Evolutionary conservation across 345 rosid genomes (phyloP).

Genomic region (Populus deltoides): DNA sequence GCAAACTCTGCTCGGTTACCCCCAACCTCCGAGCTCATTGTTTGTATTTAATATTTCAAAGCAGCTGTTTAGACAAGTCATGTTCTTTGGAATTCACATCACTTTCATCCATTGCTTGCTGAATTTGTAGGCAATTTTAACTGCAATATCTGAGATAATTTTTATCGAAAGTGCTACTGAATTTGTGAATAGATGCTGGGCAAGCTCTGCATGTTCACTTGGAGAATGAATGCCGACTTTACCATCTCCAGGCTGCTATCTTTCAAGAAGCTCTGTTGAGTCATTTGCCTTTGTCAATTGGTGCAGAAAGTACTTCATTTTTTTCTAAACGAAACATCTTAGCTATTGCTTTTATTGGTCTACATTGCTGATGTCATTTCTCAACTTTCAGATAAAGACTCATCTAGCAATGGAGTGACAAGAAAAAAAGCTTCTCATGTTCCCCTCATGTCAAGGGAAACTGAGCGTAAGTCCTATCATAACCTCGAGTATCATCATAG

Average conservation of each 20-base stretch:
- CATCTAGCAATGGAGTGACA: slow-evolving; percentile 17
- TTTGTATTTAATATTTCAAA: background rate
- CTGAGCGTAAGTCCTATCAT: slow-evolving; percentile 65
- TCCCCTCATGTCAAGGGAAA: slow-evolving; percentile 69
- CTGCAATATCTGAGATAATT: slow-evolving; percentile 1
- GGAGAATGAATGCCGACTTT: slow-evolving; percentile 50
- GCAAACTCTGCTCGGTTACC: background rate
- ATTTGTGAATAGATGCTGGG: slow-evolving; percentile 48
- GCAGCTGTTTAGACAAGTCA: background rate
- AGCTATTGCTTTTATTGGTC: slow-evolving; percentile 1
- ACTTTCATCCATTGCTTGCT: background rate
- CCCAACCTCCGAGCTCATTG: background rate
- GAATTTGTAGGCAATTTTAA: slow-evolving; percentile 5
- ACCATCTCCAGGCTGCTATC: slow-evolving; percentile 70
- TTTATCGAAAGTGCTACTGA: background rate
- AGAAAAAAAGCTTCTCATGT: slow-evolving; percentile 56
- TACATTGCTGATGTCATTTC: slow-evolving; percentile 13
- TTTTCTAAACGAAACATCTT: background rate
- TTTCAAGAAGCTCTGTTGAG: slow-evolving; percentile 64
- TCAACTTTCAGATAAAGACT: slow-evolving; percentile 39
- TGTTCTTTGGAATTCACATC: background rate
- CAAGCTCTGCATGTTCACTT: slow-evolving; percentile 57
- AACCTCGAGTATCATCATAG: background rate
- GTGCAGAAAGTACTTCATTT: slow-evolving; percentile 26
- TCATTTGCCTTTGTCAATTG: slow-evolving; percentile 43